These are phyloP conservation scores for Funneliformis mosseae DNA, from an alignment of 192 early-diverging fungal genomes.

Conservation along the genomic window DNA sequence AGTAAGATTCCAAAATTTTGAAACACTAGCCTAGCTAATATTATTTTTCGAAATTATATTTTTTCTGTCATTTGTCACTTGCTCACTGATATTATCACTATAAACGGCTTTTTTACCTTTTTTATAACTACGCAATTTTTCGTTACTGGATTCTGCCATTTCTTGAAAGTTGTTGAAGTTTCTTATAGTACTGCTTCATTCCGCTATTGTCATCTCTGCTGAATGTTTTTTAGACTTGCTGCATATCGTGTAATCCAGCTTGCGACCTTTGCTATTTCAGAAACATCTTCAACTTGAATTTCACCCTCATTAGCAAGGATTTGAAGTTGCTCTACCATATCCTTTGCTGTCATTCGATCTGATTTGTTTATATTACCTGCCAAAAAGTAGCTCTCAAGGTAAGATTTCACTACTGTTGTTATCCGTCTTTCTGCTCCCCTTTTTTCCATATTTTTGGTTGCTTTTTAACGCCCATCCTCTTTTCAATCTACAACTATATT, in stretches of 20 bases:
- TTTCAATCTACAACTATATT: too few species aligned
- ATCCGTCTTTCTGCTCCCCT: slow-evolving; percentile 8
- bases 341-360: slow-evolving; percentile 4
- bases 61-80: neutral
- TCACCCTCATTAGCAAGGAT: neutral
- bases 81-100: neutral
- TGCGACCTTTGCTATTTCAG: neutral
- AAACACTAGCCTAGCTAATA: too few species aligned
- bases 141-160: neutral
- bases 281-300: neutral
- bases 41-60: neutral
- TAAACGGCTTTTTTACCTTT: neutral
- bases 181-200: neutral
- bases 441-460: slow-evolving; percentile 4
- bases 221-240: neutral
- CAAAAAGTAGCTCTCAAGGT: slow-evolving; percentile 15
- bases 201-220: neutral
- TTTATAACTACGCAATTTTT: neutral
- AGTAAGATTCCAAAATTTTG: neutral
- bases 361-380: neutral
- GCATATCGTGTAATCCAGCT: slow-evolving; percentile 3
- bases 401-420: neutral
- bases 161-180: slow-evolving; percentile 9
- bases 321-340: slow-evolving; percentile 15
- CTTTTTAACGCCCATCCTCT: too few species aligned